A percentile compares a stretch with the other conserved stretches of the same genome.
phyloP scores from a whole-genome alignment of 495 filamentous ascomycete genomes.

The Barbatosphaeria neglecta region DNA sequence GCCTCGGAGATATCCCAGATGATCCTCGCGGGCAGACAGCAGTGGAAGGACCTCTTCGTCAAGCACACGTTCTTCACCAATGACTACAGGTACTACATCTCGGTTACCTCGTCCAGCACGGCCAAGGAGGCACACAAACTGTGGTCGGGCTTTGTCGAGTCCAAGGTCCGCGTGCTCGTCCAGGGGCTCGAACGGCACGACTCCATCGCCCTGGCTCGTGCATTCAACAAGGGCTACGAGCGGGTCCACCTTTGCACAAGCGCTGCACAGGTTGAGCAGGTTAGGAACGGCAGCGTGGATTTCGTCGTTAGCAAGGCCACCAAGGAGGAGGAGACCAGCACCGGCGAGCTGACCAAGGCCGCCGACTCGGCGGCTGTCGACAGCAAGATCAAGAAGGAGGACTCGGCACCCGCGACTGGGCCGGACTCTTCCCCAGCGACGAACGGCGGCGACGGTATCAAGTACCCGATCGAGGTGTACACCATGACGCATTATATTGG shows the following conservation, averaged over 20 bases:
- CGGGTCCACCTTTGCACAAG: slow-evolving; percentile 61
- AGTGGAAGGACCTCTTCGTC: slow-evolving; percentile 80
- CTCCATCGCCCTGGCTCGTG: slow-evolving; percentile 72
- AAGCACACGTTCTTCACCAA: slow-evolving; percentile 86
- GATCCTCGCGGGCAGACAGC: slow-evolving; percentile 48
- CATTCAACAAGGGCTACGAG: slow-evolving; percentile 87
- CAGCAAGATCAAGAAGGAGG: slow-evolving; percentile 14
- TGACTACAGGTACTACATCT: slow-evolving; percentile 90
- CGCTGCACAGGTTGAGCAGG: slow-evolving; percentile 57
- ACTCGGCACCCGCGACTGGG: slow-evolving; percentile 11
- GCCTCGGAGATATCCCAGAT: slow-evolving; percentile 75
- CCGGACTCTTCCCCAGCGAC: slow-evolving; percentile 1
- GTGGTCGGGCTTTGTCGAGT: slow-evolving; percentile 90
- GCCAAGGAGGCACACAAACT: slow-evolving; percentile 73
- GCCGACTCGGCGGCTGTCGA: slow-evolving; percentile 13
- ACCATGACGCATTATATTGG: slow-evolving; percentile 87
- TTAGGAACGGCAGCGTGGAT: slow-evolving; percentile 58
- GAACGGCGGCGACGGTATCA: no score
- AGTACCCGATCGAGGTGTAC: slow-evolving; percentile 43
- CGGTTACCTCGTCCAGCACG: slow-evolving; percentile 72
- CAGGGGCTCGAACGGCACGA: slow-evolving; percentile 62
- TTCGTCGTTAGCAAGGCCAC: slow-evolving; percentile 47
- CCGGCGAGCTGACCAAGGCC: slow-evolving; percentile 28
- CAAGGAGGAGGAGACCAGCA: slow-evolving; percentile 24
- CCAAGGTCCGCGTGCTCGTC: slow-evolving; percentile 76